Conservation (phyloP, 441 rosid genomes). For the Eutrema salsugineum region DNA sequence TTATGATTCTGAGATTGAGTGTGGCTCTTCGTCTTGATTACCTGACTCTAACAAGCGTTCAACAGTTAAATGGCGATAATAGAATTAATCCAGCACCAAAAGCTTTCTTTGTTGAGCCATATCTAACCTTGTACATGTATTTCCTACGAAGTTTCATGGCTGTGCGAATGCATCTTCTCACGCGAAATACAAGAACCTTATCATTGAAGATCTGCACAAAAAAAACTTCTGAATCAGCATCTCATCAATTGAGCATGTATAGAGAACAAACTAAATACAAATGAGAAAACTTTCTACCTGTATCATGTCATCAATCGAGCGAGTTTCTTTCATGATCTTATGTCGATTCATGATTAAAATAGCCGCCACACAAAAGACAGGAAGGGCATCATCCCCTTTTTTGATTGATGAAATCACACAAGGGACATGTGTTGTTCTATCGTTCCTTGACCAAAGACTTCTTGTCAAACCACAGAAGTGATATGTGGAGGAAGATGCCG, state of each 20-base stretch:
- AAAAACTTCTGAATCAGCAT: constrained; percentile 14
- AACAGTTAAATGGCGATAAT: constrained; percentile 10
- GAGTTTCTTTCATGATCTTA: constrained; percentile 79
- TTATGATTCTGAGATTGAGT: constrained; percentile 18
- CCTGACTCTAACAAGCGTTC: constrained; percentile 43
- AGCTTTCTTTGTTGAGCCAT: constrained; percentile 4
- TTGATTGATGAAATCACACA: constrained; percentile 50
- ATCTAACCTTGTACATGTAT: constrained; percentile 74
- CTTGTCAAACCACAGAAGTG: constrained; percentile 80
- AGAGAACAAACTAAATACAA: not conserved
- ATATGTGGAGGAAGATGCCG: constrained; percentile 42
- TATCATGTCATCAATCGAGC: constrained; percentile 87
- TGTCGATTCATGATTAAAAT: constrained; percentile 86
- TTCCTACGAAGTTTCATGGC: constrained; percentile 90
- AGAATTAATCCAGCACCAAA: constrained; percentile 4
- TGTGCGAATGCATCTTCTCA: constrained; percentile 62
- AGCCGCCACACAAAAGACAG: constrained; percentile 94
- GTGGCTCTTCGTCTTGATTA: constrained; percentile 47
- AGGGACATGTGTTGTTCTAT: constrained; percentile 46
- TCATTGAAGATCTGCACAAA: constrained; percentile 91
- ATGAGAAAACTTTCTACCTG: constrained; percentile 46
- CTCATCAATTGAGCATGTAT: not conserved
- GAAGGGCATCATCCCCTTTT: constrained; percentile 65
- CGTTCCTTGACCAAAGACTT: constrained; percentile 66
- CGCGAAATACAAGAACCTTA: constrained; percentile 68